A percentile compares a stretch with the other conserved stretches of the same genome.
Evolutionary conservation across 441 rosid genomes (phyloP).

Genomic region (Metrosideros polymorpha): DNA sequence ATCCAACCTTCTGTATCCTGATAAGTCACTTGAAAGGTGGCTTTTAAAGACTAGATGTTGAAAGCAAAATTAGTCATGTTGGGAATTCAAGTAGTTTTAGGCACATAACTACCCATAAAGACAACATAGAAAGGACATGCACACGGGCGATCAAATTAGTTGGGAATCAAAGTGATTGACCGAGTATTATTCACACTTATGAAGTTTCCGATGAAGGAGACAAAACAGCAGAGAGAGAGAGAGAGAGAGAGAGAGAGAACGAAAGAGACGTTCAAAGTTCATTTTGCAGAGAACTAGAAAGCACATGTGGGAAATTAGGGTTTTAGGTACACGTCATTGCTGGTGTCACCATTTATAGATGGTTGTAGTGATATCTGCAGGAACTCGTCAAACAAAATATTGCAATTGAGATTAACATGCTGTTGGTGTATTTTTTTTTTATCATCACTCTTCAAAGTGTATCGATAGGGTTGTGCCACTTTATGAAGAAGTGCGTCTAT

Average conservation of each 20-base stretch:
- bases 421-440: neutral
- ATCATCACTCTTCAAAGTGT: neutral
- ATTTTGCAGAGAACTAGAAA: neutral
- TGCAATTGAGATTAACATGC: neutral
- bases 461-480: neutral
- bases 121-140: neutral
- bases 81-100: neutral
- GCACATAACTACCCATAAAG: neutral
- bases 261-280: neutral
- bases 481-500: neutral
- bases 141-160: neutral
- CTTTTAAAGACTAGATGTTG: neutral
- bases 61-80: neutral
- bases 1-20: neutral
- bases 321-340: neutral
- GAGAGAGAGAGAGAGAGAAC: neutral
- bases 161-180: neutral
- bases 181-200: neutral
- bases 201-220: neutral
- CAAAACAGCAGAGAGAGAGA: neutral
- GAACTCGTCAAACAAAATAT: neutral
- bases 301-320: neutral
- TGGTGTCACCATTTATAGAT: neutral
- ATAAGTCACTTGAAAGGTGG: neutral
- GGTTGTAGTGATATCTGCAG: neutral